phyloP scores from a whole-genome alignment of 305 asterid species.

The Ruellia speciosa region DNA sequence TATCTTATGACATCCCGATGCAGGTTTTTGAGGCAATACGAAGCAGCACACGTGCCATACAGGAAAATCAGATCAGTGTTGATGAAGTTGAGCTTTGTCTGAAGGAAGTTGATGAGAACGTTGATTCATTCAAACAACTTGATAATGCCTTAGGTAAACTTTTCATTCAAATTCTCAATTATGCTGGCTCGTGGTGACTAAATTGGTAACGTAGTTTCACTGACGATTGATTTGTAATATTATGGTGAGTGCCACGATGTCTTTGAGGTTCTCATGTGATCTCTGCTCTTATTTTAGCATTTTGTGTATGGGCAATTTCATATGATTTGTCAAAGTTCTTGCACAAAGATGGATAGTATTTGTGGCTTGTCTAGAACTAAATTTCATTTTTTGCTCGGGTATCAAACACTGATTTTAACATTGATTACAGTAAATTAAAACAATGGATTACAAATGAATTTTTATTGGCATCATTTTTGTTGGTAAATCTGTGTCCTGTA shows the following conservation, averaged over 20 bases:
- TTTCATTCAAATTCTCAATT: slow-evolving; percentile 13
- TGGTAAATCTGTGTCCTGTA: no score
- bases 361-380: background rate
- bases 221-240: background rate
- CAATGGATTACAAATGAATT: no score
- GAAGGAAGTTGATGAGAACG: slow-evolving; percentile 53
- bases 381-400: no score
- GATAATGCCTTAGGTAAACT: slow-evolving; percentile 50
- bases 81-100: slow-evolving; percentile 65
- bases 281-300: background rate
- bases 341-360: slow-evolving; percentile 5
- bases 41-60: slow-evolving; percentile 51
- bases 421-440: no score
- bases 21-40: slow-evolving; percentile 74
- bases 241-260: background rate
- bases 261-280: background rate
- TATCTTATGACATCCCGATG: slow-evolving; percentile 20
- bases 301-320: background rate
- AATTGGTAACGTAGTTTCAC: slow-evolving; percentile 3
- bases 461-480: background rate
- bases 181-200: slow-evolving; percentile 15
- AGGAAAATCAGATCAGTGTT: slow-evolving; percentile 45
- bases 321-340: background rate
- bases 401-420: no score
- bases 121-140: slow-evolving; percentile 55